phyloP scores from a whole-genome alignment of 345 rosid genomes.

The Brassica juncea region DNA sequence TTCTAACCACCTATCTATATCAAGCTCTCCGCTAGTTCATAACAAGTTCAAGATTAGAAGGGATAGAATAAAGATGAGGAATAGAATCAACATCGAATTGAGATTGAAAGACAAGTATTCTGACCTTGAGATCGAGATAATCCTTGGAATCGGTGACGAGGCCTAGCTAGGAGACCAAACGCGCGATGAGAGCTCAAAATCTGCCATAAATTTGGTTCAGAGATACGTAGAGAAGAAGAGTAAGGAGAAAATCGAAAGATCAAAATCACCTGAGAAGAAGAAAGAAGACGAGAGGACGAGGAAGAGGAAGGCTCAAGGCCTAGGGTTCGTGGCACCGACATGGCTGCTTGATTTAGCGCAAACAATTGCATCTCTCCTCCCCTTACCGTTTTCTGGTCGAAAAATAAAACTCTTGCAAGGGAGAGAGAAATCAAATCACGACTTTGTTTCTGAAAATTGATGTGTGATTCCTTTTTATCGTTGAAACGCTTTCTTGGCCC shows the following conservation, averaged over 20 bases:
- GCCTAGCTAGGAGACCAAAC: conserved; percentile 16
- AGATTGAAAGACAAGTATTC: neutral
- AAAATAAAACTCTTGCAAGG: neutral
- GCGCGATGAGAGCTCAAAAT: conserved; percentile 42
- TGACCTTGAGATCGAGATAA: conserved; percentile 45
- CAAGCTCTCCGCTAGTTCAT: neutral
- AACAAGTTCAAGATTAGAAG: neutral
- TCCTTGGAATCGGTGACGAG: conserved; percentile 40
- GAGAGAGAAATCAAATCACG: neutral
- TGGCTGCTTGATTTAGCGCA: conserved; percentile 44
- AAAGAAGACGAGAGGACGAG: conserved; percentile 19
- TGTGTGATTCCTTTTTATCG: neutral
- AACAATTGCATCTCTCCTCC: conserved; percentile 55
- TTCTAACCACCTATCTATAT: neutral
- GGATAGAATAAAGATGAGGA: neutral
- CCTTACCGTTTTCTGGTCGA: neutral
- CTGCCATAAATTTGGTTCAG: conserved; percentile 38
- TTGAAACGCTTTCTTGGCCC: neutral
- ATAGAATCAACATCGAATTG: neutral
- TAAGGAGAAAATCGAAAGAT: neutral
- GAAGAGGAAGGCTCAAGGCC: conserved; percentile 41
- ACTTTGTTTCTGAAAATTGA: neutral
- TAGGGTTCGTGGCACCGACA: conserved; percentile 49
- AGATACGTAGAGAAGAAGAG: neutral
- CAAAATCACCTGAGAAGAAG: conserved; percentile 34